A percentile compares a stretch with the other conserved stretches of the same genome.
Conservation (phyloP, 306 rosid genomes). For the Canavalia gladiata region DNA sequence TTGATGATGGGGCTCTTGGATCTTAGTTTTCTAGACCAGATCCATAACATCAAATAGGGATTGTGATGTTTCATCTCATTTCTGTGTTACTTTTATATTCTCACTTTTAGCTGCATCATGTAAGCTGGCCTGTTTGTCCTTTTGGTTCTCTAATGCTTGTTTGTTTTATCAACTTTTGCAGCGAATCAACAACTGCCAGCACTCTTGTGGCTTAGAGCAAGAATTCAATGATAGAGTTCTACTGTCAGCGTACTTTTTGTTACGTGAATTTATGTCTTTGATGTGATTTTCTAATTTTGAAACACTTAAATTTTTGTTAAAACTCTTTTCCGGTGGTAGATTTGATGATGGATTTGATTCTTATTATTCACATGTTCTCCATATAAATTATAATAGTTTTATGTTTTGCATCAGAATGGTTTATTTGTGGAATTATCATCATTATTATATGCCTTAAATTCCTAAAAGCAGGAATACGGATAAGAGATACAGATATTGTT, state of each 20-base stretch:
- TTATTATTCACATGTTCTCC: background rate
- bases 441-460: background rate
- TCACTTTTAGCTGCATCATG: background rate
- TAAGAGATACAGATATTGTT: too few relatives aligned
- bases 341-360: conserved; percentile 42
- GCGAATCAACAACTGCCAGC: conserved; percentile 70
- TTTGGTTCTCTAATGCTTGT: conserved; percentile 14
- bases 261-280: conserved; percentile 35
- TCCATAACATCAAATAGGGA: background rate
- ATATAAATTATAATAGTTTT: too few relatives aligned
- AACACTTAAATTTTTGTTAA: conserved; percentile 31
- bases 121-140: too few relatives aligned
- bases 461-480: background rate
- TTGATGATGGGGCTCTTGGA: background rate
- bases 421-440: background rate
- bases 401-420: background rate
- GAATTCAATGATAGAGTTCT: conserved; percentile 41
- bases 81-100: background rate
- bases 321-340: conserved; percentile 7
- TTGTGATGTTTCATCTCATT: background rate
- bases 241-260: conserved; percentile 36
- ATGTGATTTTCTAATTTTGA: conserved; percentile 41
- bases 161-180: conserved; percentile 57
- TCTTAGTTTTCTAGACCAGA: background rate
- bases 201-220: conserved; percentile 76